phyloP scores from a whole-genome alignment of 768 basidiomycete species.

The Pholiota conissans region DNA sequence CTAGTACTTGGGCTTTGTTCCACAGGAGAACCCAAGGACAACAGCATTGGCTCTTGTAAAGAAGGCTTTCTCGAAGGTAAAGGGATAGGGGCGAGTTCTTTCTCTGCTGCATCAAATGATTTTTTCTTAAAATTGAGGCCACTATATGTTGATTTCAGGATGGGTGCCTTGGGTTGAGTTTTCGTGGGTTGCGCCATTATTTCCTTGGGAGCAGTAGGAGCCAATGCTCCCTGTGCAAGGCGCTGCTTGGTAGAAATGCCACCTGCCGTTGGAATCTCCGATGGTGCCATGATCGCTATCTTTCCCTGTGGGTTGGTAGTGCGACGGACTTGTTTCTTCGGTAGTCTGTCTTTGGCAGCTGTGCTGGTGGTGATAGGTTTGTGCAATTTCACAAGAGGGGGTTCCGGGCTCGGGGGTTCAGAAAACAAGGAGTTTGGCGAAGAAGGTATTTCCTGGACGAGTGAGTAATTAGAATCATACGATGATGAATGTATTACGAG shows the following conservation, averaged over 20 bases:
- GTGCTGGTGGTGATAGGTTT: slow-evolving; percentile 9
- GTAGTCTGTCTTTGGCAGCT: neutral
- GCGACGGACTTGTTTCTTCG: slow-evolving; percentile 15
- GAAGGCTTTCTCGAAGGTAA: slow-evolving; percentile 7
- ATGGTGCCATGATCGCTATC: slow-evolving; percentile 13
- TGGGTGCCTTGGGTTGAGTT: slow-evolving; percentile 7
- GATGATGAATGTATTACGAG: no score
- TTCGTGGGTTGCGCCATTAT: slow-evolving; percentile 14
- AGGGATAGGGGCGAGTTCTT: neutral
- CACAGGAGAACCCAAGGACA: slow-evolving; percentile 19
- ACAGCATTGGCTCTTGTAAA: slow-evolving; percentile 17
- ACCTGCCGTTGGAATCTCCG: slow-evolving; percentile 23
- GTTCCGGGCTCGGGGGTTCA: slow-evolving; percentile 14
- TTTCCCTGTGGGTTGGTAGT: slow-evolving; percentile 23
- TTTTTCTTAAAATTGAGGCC: slow-evolving; percentile 46
- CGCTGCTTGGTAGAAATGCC: slow-evolving; percentile 54
- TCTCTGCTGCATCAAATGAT: neutral
- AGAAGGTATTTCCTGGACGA: neutral
- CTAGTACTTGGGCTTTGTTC: neutral
- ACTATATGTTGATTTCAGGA: neutral
- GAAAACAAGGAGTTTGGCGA: slow-evolving; percentile 13
- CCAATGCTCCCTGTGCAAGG: slow-evolving; percentile 39
- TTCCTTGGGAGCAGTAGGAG: slow-evolving; percentile 36
- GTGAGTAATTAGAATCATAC: neutral
- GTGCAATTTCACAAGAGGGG: neutral